Evolutionary conservation across 192 early-diverging fungal species (phyloP), one percentile per base, ranked within the genome.

Genomic region (Coemansia sp.): DNA sequence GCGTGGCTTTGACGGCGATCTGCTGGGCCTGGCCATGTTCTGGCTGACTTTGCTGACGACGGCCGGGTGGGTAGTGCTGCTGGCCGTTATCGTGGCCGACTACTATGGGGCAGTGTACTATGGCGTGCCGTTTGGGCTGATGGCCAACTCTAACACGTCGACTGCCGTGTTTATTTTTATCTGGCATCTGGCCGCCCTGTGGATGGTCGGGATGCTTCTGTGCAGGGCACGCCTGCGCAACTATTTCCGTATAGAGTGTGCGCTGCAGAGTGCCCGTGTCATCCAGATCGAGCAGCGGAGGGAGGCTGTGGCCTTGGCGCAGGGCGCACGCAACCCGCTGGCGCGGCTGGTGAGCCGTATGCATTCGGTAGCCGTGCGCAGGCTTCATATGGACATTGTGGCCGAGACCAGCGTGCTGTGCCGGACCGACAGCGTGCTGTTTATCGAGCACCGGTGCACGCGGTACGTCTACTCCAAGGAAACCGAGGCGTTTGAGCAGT

Each of bases 401-500:
- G 59, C 71, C 18, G 56, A 57, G 25, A 63, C 79, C 1, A 61
- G 68, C 26, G 35, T 55, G 11, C 51, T 84, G 11, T 29, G 76
- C 34, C 45, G 47, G 2, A 34, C 46, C 12, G 30, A 17, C 1
- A 23, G 19, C 25, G 22, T 10, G 16, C 16, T 17, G 38, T 39
- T 76, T 51, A 80, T 91, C 47, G 86, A 89, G 64, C 83, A 81
- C 52, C 81, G 85, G 54, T 88, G 85, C 64, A 81, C 86, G 22
- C 80, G 87, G 22, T 91, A 91, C 46, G 80, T 89, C 18, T 80
- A 78, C 47, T 75, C 81, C 39, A 47, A 65, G 7, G 47, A 50
- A 13, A 38, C 59, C 8, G 58, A 47, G 26, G 17, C 22, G 6
- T 89, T 86, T 59, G 77, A 73, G 31, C 79, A 82, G 26, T 75